Conservation (phyloP, 1,284 basidiomycete genomes). For the Cutaneotrichosporon dermatis region DNA sequence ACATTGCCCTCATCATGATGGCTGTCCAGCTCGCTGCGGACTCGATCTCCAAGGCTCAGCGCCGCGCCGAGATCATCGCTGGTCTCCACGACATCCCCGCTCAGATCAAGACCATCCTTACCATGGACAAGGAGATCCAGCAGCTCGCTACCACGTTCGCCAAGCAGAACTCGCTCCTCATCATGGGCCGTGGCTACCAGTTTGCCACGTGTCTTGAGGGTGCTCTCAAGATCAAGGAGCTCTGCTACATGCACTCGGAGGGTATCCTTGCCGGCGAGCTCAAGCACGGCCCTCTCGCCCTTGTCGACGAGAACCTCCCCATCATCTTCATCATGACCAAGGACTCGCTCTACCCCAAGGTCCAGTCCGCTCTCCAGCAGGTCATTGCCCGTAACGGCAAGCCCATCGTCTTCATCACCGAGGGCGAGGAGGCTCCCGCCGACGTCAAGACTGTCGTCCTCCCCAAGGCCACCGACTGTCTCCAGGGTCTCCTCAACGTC, state of each 20-base stretch:
- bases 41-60: conserved; percentile 83
- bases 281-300: conserved; percentile 90
- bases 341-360: conserved; percentile 95
- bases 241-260: conserved; percentile 56
- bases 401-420: conserved; percentile 94
- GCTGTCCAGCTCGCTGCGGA: conserved; percentile 96
- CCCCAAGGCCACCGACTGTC: conserved; percentile 88
- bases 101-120: conserved; percentile 85
- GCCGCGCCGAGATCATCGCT: conserved; percentile 89
- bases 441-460: conserved; percentile 81
- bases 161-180: conserved; percentile 81
- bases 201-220: conserved; percentile 96
- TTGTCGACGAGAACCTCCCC: conserved; percentile 97
- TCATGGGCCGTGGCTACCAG: conserved; percentile 99
- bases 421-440: conserved; percentile 69
- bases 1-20: conserved; percentile 97
- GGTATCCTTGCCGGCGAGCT: conserved; percentile 91
- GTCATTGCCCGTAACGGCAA: conserved; percentile 95
- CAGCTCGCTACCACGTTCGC: conserved; percentile 73
- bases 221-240: conserved; percentile 99
- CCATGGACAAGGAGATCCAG: conserved; percentile 73
- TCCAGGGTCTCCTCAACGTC: conserved; percentile 95
- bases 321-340: conserved; percentile 99
- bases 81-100: conserved; percentile 83
- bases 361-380: conserved; percentile 88